Evolutionary conservation across 441 rosid genomes (phyloP).

Genomic region (Erodium trifolium): DNA sequence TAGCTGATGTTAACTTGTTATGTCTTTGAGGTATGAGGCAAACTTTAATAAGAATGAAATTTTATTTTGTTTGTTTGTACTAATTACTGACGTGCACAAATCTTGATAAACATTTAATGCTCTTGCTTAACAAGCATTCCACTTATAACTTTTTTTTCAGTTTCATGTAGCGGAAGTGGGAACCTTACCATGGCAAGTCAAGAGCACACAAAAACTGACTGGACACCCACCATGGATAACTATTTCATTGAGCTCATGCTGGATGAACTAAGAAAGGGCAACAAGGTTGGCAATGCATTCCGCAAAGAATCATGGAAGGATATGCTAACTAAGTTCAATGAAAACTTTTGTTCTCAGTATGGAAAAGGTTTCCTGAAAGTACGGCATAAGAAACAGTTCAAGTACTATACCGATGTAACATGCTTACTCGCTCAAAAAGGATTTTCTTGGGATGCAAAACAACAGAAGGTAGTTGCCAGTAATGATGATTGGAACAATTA

Average conservation of each 20-base stretch:
- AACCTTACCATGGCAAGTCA: constrained; percentile 25
- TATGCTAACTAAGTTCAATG: constrained; percentile 37
- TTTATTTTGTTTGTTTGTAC: neutral
- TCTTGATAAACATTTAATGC: neutral
- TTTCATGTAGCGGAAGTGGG: constrained; percentile 44
- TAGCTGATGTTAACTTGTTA: neutral
- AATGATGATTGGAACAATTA: constrained; percentile 38
- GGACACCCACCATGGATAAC: constrained; percentile 40
- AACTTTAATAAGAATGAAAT: neutral
- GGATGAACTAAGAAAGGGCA: constrained; percentile 32
- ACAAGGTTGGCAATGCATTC: constrained; percentile 28
- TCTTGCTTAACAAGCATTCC: neutral
- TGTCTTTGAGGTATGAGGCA: neutral
- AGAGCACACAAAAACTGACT: constrained; percentile 38
- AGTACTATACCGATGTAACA: constrained; percentile 28
- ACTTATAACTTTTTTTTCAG: neutral
- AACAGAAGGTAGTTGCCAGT: constrained; percentile 30
- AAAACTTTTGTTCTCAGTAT: constrained; percentile 27
- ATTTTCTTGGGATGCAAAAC: constrained; percentile 45
- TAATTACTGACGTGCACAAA: neutral
- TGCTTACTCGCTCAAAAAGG: constrained; percentile 34
- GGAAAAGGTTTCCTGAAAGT: constrained; percentile 28
- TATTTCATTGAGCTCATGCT: constrained; percentile 43
- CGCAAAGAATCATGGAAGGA: constrained; percentile 38
- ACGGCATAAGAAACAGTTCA: constrained; percentile 32